phyloP scores from a whole-genome alignment of 768 basidiomycete genomes.

The Neoboletus magnificus region DNA sequence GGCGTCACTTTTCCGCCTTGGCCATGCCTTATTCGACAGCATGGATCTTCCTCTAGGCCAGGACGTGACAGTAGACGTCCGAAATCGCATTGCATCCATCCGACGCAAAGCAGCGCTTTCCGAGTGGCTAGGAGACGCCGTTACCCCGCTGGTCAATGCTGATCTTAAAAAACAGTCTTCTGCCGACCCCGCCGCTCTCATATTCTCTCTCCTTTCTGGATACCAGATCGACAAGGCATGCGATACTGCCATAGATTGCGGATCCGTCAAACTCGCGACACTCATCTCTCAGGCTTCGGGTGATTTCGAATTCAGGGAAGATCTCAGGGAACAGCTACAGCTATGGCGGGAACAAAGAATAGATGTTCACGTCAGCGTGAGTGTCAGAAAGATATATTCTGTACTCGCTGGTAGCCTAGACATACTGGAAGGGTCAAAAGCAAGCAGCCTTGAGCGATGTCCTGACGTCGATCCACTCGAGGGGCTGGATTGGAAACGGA shows the following conservation, averaged over 20 bases:
- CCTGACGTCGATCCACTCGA: constrained; percentile 60
- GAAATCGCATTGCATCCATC: constrained; percentile 56
- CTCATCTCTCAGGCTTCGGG: constrained; percentile 85
- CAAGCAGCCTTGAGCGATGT: constrained; percentile 49
- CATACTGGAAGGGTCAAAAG: constrained; percentile 51
- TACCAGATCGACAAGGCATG: constrained; percentile 86
- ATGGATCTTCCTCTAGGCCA: constrained; percentile 61
- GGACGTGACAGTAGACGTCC: constrained; percentile 55
- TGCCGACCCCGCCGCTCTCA: constrained; percentile 43
- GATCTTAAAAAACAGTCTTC: constrained; percentile 56
- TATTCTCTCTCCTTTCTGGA: constrained; percentile 81
- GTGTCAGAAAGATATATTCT: constrained; percentile 77
- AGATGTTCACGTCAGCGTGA: constrained; percentile 62
- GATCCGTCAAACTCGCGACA: constrained; percentile 83
- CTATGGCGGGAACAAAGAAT: constrained; percentile 81
- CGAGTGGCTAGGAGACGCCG: constrained; percentile 77
- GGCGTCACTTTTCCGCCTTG: constrained; percentile 84
- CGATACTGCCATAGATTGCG: constrained; percentile 65
- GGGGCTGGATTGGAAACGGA: constrained; percentile 91
- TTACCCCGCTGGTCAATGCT: constrained; percentile 66
- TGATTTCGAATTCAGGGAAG: constrained; percentile 67
- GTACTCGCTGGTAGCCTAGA: constrained; percentile 76
- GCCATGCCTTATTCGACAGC: constrained; percentile 83
- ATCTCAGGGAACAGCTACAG: constrained; percentile 69
- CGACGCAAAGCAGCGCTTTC: constrained; percentile 79